Evolutionary conservation across 2,329 filamentous ascomycete genomes (phyloP), one percentile per base, ranked within the genome.

Genomic region (Aspergillus cejpii): DNA sequence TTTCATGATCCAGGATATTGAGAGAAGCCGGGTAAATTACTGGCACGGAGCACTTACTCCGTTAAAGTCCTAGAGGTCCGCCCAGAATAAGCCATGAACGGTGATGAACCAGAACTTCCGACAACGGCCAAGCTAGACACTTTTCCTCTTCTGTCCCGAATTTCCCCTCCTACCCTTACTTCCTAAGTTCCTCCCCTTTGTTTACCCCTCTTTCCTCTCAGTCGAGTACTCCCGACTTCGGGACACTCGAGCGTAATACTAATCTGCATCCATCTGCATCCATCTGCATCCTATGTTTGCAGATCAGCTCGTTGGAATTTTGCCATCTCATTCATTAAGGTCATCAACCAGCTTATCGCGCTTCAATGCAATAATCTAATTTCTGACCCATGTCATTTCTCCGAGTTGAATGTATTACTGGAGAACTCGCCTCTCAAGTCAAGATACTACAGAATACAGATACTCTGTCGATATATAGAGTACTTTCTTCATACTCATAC

Each of bases 151-250:
- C 45, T 42, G 39, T 46, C 46, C 57, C 51, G 55, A 48, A 51
- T 53, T 52, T 29, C 37, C 19, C 21, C 37, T 33, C 23, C 31
- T 19, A 20, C 39, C 42, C 38, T 27, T 36, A 20, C 37, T 27
- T 17, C 33, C 31, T 39, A 38, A 34, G 37, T 29, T 29, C 29
- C 39, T 39, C 39, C 29, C 15, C 34, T 28, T 27, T 27, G 15
- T 19, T 37, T 48, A 37, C 41, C 44, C 41, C 41, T 33, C 24
- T 33, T 20, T 39, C 38, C 44, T 41, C 17, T 11, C 34, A 12
- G 12, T 27, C n/a, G n/a, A n/a, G n/a, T n/a, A n/a, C 19, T 33
- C 20, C 60, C 61, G 61, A 63, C 51, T 49, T 64, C 61, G 61
- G 61, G 52, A 47, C 45, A 24, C 11, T 39, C 47, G 48, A 52